Percentiles rank a stretch among this genome's conserved stretches.
Conservation (phyloP, 1,139 yeast species). For the Saccharomyces hybrid region DNA sequence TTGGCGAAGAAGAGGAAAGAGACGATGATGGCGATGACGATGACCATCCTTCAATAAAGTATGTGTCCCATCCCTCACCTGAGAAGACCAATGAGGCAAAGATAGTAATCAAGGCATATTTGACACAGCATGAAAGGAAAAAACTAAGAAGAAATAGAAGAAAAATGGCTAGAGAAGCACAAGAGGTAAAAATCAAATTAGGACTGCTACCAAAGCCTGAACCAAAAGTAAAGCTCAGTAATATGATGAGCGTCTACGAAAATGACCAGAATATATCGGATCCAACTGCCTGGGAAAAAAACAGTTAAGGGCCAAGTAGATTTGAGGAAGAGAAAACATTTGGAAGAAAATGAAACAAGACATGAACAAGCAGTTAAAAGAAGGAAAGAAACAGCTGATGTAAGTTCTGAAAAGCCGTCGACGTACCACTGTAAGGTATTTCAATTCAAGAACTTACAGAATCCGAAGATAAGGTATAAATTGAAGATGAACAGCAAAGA, state of each 20-base stretch:
- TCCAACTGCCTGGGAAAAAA: conserved; percentile 78
- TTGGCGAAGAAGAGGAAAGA: conserved; percentile 17
- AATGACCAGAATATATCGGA: conserved; percentile 84
- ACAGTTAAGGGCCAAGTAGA: conserved; percentile 63
- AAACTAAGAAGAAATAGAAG: conserved; percentile 68
- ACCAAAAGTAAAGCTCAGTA: conserved; percentile 77
- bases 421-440: conserved; percentile 51
- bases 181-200: conserved; percentile 67
- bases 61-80: conserved; percentile 78
- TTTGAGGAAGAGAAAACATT: conserved; percentile 55
- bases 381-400: not conserved
- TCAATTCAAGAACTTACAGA: conserved; percentile 44
- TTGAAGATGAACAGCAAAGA: conserved; percentile 76
- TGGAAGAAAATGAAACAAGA: conserved; percentile 52
- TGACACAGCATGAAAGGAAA: conserved; percentile 74
- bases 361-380: conserved; percentile 23
- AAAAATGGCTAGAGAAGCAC: conserved; percentile 54
- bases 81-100: conserved; percentile 52
- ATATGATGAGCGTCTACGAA: conserved; percentile 67
- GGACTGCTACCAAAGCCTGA: conserved; percentile 87
- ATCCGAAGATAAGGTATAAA: conserved; percentile 64
- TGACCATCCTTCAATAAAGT: conserved; percentile 31
- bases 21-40: conserved; percentile 18
- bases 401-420: not conserved
- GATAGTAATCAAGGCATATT: conserved; percentile 39